Evolutionary conservation across 306 rosid species (phyloP).

Genomic region (Dalbergia oliveri): DNA sequence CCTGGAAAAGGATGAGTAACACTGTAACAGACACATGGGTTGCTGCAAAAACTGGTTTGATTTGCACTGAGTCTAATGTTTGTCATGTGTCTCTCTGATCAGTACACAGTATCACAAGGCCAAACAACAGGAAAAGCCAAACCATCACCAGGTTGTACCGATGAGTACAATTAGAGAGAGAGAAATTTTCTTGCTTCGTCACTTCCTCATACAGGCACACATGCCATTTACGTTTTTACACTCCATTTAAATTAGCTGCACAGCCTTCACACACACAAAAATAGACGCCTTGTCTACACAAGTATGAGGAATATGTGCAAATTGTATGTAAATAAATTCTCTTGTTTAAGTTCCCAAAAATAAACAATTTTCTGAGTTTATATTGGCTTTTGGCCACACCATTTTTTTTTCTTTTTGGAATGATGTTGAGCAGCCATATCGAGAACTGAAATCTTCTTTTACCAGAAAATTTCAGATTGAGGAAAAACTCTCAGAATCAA

Average conservation of each 20-base stretch:
- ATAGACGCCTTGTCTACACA: not conserved
- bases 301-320: not conserved
- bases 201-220: not conserved
- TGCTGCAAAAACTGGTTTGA: slow-evolving; percentile 35
- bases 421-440: not conserved
- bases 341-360: not conserved
- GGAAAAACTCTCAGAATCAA: too few relatives aligned
- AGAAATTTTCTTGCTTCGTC: not conserved
- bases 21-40: slow-evolving; percentile 54
- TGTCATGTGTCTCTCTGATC: slow-evolving; percentile 42
- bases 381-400: not conserved
- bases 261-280: not conserved
- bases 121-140: slow-evolving; percentile 61
- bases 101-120: slow-evolving; percentile 58
- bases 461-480: too few relatives aligned
- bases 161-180: slow-evolving; percentile 48
- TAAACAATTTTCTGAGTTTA: not conserved
- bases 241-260: not conserved
- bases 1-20: slow-evolving; percentile 34
- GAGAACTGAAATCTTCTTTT: not conserved
- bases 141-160: slow-evolving; percentile 58
- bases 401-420: not conserved
- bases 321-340: not conserved
- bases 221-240: not conserved
- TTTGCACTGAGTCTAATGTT: slow-evolving; percentile 33